Evolutionary conservation across 495 filamentous ascomycete species (phyloP).

Genomic region (Trichoderma erinaceum): DNA sequence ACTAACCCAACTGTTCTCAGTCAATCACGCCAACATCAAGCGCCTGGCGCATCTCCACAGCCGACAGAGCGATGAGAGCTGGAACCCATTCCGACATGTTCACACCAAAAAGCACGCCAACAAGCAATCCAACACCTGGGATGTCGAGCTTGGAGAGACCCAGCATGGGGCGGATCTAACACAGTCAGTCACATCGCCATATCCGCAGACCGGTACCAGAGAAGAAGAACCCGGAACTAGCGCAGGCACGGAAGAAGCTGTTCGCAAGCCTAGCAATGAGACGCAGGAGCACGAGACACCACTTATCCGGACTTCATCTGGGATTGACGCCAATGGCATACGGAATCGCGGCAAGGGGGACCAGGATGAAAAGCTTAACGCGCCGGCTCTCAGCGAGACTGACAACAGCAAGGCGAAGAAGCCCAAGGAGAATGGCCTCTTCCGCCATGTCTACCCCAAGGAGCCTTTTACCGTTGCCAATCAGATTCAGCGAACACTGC

Average conservation of each 20-base stretch:
- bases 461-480: conserved; percentile 57
- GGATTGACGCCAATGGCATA: conserved; percentile 7
- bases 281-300: neutral
- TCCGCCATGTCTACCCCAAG: conserved; percentile 40
- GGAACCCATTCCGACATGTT: conserved; percentile 31
- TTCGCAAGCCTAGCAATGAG: neutral
- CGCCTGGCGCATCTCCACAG: conserved; percentile 28
- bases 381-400: conserved; percentile 19
- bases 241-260: neutral
- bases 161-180: conserved; percentile 6
- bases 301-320: neutral
- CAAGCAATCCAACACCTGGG: conserved; percentile 17
- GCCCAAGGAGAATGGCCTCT: conserved; percentile 27
- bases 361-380: neutral
- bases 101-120: no score
- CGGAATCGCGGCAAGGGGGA: conserved; percentile 10
- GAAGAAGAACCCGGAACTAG: neutral
- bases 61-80: conserved; percentile 25
- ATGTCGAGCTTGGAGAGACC: conserved; percentile 15
- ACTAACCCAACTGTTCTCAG: conserved; percentile 20
- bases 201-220: neutral
- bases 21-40: conserved; percentile 32
- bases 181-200: neutral
- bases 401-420: conserved; percentile 30
- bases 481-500: conserved; percentile 63